Conservation (phyloP, 2,329 filamentous ascomycete genomes). For the Pseudogymnoascus sp. region DNA sequence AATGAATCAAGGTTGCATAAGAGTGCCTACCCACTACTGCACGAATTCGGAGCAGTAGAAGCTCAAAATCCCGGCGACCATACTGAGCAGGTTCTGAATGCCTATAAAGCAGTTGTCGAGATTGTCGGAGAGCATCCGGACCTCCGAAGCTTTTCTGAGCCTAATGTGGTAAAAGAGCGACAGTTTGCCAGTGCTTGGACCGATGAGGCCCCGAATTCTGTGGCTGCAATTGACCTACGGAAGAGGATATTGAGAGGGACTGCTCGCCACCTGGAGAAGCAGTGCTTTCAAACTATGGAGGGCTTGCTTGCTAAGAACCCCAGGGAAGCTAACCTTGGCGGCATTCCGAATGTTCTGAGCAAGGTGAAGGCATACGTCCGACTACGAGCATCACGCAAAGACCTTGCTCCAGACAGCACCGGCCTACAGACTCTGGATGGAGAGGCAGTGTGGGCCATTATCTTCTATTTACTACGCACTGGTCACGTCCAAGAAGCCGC, state of each 20-base stretch:
- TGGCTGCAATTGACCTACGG: slow-evolving; percentile 57
- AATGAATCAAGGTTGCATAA: slow-evolving; percentile 64
- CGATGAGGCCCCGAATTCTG: slow-evolving; percentile 61
- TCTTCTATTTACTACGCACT: slow-evolving; percentile 83
- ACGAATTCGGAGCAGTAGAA: slow-evolving; percentile 70
- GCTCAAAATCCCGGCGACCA: slow-evolving; percentile 60
- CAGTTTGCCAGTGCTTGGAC: slow-evolving; percentile 71
- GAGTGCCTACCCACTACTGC: slow-evolving; percentile 62
- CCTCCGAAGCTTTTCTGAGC: slow-evolving; percentile 48
- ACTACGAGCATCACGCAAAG: slow-evolving; percentile 69
- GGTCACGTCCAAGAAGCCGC: slow-evolving; percentile 79
- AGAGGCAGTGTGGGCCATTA: slow-evolving; percentile 86
- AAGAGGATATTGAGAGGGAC: slow-evolving; percentile 76
- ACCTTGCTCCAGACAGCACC: slow-evolving; percentile 72
- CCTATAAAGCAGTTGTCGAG: slow-evolving; percentile 71
- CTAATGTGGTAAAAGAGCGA: slow-evolving; percentile 63
- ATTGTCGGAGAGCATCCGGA: slow-evolving; percentile 67
- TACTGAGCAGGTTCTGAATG: slow-evolving; percentile 67
- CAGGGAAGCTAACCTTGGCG: slow-evolving; percentile 80
- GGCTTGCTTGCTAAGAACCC: slow-evolving; percentile 72
- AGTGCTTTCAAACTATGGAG: slow-evolving; percentile 73
- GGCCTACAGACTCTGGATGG: slow-evolving; percentile 72
- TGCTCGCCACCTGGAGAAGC: slow-evolving; percentile 68
- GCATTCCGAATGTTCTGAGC: slow-evolving; percentile 77
- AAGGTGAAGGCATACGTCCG: slow-evolving; percentile 91